Percentiles rank a stretch among this genome's conserved stretches.
These are phyloP conservation scores for Pichia sp. DNA, from an alignment of 1,139 yeast genomes.

Conservation along the genomic window DNA sequence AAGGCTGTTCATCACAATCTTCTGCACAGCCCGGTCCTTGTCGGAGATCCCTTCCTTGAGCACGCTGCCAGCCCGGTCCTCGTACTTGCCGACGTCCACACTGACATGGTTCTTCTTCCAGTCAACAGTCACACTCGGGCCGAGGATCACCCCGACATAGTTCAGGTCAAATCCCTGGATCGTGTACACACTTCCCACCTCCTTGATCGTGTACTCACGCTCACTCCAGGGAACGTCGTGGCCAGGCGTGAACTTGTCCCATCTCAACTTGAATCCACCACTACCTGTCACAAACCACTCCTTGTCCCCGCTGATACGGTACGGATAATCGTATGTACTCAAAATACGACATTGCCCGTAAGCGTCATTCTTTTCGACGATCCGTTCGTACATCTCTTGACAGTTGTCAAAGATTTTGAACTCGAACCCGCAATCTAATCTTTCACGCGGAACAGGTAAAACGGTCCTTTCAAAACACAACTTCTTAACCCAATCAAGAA, in stretches of 20 bases:
- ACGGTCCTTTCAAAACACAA: constrained; percentile 35
- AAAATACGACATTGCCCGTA: constrained; percentile 40
- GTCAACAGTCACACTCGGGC: constrained; percentile 32
- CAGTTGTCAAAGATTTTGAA: constrained; percentile 40
- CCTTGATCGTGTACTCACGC: constrained; percentile 40
- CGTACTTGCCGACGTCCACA: constrained; percentile 36
- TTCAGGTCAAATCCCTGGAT: constrained; percentile 44
- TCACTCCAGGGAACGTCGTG: constrained; percentile 42
- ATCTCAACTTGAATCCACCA: constrained; percentile 39
- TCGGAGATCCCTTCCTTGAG: constrained; percentile 33
- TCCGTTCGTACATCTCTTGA: constrained; percentile 36
- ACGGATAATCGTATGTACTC: constrained; percentile 43
- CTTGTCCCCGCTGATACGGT: constrained; percentile 37
- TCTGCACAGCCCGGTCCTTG: constrained; percentile 28
- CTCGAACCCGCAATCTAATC: constrained; percentile 31
- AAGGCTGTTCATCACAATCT: constrained; percentile 40
- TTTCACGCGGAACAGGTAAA: constrained; percentile 31
- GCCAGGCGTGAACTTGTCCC: constrained; percentile 43
- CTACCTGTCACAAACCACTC: constrained; percentile 40
- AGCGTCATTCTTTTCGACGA: constrained; percentile 30
- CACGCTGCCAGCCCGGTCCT: constrained; percentile 38
- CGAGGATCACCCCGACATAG: constrained; percentile 42
- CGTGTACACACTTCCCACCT: constrained; percentile 44
- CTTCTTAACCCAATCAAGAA: constrained; percentile 37
- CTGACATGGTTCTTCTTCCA: constrained; percentile 31